Evolutionary conservation across 306 rosid species (phyloP).

Genomic region (Prunus mume): DNA sequence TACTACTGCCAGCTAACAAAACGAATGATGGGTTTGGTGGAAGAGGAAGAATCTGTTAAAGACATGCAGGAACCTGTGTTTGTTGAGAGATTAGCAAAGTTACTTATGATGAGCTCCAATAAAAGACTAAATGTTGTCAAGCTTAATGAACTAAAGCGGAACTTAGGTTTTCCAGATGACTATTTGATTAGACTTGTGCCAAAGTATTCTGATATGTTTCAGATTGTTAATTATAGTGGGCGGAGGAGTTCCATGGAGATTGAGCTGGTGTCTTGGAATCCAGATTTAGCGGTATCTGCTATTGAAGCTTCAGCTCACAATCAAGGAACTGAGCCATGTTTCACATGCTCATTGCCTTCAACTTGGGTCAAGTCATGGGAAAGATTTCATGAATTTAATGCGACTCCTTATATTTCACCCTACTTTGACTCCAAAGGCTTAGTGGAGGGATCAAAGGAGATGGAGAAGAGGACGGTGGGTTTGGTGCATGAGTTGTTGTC

Average conservation of each 20-base stretch:
- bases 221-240: conserved; percentile 54
- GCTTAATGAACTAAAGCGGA: conserved; percentile 60
- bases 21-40: conserved; percentile 62
- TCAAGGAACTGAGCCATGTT: conserved; percentile 47
- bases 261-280: conserved; percentile 68
- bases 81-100: conserved; percentile 52
- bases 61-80: conserved; percentile 56
- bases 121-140: conserved; percentile 62
- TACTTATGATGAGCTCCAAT: conserved; percentile 60
- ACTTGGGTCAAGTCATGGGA: conserved; percentile 83
- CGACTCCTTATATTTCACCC: conserved; percentile 67
- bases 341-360: conserved; percentile 60
- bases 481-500: conserved; percentile 81
- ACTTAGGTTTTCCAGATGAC: conserved; percentile 77
- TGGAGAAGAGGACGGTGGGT: conserved; percentile 79
- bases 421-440: conserved; percentile 42
- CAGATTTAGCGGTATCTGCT: conserved; percentile 56
- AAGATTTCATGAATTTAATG: conserved; percentile 54
- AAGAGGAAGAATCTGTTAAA: conserved; percentile 58
- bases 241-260: conserved; percentile 69
- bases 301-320: conserved; percentile 47
- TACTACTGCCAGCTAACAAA: conserved; percentile 54
- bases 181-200: conserved; percentile 63
- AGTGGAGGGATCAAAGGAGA: conserved; percentile 58
- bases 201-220: conserved; percentile 50